A percentile compares a stretch with the other conserved stretches of the same genome.
Conservation (phyloP, 805 yeast genomes). For the Schwanniomyces pseudopolymorphus region DNA sequence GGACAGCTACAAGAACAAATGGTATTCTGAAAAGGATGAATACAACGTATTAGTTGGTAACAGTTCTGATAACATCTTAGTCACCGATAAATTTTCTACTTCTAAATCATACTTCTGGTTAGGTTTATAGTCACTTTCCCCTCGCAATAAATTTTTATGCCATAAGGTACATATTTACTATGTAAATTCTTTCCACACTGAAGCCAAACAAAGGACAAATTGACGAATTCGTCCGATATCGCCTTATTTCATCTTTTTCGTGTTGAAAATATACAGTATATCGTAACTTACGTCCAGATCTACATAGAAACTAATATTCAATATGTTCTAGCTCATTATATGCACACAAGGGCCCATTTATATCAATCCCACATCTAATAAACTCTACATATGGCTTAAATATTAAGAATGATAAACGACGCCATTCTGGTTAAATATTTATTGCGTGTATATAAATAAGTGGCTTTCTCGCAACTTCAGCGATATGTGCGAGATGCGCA, state of each 20-base stretch:
- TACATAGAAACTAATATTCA: too few species aligned
- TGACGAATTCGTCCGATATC: neutral
- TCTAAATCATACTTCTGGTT: slow-evolving; percentile 8
- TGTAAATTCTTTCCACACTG: neutral
- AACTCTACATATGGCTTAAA: neutral
- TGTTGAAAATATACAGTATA: too few species aligned
- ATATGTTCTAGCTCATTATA: too few species aligned
- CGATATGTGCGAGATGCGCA: slow-evolving; percentile 4
- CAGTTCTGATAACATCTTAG: slow-evolving; percentile 26
- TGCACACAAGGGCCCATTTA: neutral
- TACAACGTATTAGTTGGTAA: slow-evolving; percentile 51
- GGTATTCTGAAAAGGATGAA: slow-evolving; percentile 53
- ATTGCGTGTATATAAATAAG: neutral
- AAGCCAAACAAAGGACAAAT: neutral
- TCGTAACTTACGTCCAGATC: too few species aligned
- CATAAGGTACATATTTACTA: too few species aligned
- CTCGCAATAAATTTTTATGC: neutral
- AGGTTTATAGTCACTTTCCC: slow-evolving; percentile 2
- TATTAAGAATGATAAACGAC: too few species aligned
- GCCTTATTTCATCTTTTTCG: neutral
- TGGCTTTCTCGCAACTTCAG: neutral
- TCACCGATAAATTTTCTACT: slow-evolving; percentile 18
- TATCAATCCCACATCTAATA: neutral
- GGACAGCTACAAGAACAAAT: slow-evolving; percentile 46
- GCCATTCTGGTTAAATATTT: too few species aligned